A percentile compares a stretch with the other conserved stretches of the same genome.
phyloP scores from a whole-genome alignment of 2,329 filamentous ascomycete species.

The Blastomyces percursus region DNA sequence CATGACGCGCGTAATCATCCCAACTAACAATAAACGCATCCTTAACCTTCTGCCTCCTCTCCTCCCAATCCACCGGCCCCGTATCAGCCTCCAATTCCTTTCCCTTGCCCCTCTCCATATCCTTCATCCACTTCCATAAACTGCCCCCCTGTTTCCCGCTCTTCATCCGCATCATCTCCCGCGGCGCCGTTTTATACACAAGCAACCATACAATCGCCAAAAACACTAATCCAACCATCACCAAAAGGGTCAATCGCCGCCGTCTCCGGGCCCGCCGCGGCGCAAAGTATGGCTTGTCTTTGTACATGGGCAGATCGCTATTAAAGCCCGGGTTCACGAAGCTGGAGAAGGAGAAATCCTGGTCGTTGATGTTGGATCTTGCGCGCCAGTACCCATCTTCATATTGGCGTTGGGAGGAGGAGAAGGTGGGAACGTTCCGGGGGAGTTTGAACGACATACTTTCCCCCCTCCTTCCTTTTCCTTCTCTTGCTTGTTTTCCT shows the following conservation, averaged over 20 bases:
- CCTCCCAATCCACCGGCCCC: conserved; percentile 56
- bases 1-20: conserved; percentile 84
- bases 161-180: conserved; percentile 11
- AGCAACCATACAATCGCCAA: conserved; percentile 57
- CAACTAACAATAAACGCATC: conserved; percentile 87
- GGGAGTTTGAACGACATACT: conserved; percentile 51
- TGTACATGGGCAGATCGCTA: conserved; percentile 81
- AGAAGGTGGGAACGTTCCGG: conserved; percentile 59
- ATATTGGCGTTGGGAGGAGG: conserved; percentile 50
- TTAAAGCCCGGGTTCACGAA: conserved; percentile 47
- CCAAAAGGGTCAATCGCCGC: conserved; percentile 45
- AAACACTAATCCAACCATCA: conserved; percentile 45
- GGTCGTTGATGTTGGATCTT: conserved; percentile 15
- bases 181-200: conserved; percentile 7
- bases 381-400: conserved; percentile 58
- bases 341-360: conserved; percentile 45
- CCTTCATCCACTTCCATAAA: conserved; percentile 48
- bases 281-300: conserved; percentile 83
- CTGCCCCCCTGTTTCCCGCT: conserved; percentile 25
- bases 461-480: no score
- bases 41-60: conserved; percentile 67
- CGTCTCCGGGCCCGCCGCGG: conserved; percentile 39
- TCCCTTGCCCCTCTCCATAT: conserved; percentile 35
- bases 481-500: background rate
- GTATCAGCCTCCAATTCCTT: conserved; percentile 22